phyloP scores from a whole-genome alignment of 495 filamentous ascomycete genomes.

The Podospora pseudopauciseta region DNA sequence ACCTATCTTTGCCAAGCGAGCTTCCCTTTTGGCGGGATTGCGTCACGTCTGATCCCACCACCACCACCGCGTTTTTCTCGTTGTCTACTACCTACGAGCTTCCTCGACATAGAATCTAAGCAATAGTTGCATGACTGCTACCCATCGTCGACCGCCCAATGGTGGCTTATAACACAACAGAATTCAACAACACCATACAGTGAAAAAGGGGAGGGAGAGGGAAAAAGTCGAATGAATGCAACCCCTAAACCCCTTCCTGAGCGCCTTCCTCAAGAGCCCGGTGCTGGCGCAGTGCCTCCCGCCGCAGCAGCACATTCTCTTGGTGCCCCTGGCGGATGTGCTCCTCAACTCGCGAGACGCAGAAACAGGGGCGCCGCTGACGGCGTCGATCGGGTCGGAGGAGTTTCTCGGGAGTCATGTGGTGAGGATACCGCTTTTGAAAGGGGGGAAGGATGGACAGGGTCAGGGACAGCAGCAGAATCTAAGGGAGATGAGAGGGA shows the following conservation, averaged over 20 bases:
- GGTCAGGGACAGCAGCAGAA: slow-evolving; percentile 42
- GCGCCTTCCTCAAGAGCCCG: slow-evolving; percentile 96
- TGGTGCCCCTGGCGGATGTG: slow-evolving; percentile 89
- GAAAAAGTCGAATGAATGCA: slow-evolving; percentile 69
- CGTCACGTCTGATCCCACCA: slow-evolving; percentile 5
- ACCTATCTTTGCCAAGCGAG: not conserved
- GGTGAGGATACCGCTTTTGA: slow-evolving; percentile 68
- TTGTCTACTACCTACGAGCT: not conserved
- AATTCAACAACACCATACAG: slow-evolving; percentile 4
- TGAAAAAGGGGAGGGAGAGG: slow-evolving; percentile 25
- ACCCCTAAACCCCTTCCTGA: slow-evolving; percentile 97
- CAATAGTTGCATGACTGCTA: slow-evolving; percentile 14
- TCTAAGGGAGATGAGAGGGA: slow-evolving; percentile 85
- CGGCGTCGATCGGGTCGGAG: slow-evolving; percentile 79
- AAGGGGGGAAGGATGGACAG: slow-evolving; percentile 57
- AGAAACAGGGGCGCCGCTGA: slow-evolving; percentile 72
- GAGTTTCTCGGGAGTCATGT: slow-evolving; percentile 98
- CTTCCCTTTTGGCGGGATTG: slow-evolving; percentile 1
- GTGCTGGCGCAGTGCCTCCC: slow-evolving; percentile 91
- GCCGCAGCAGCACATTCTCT: slow-evolving; percentile 86
- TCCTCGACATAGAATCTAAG: not conserved
- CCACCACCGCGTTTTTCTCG: not conserved
- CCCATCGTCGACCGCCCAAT: slow-evolving; percentile 21
- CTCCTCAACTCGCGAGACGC: slow-evolving; percentile 84
- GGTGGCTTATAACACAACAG: slow-evolving; percentile 19